A percentile compares a stretch with the other conserved stretches of the same genome.
phyloP scores from a whole-genome alignment of 2,329 filamentous ascomycete species.

The Cryphonectria naterciae region DNA sequence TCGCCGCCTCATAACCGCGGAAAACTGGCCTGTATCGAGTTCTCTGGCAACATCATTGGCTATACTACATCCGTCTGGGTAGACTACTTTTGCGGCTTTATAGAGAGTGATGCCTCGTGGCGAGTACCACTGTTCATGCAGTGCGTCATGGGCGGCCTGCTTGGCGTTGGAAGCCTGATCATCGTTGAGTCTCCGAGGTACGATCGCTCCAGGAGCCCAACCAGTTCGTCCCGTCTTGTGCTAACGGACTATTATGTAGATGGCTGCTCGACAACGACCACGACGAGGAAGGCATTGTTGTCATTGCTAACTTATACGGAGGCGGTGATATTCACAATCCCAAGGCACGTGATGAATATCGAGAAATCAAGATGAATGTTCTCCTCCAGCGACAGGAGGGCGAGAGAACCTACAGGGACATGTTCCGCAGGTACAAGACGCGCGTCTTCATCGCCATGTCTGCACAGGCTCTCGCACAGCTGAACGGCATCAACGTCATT shows the following conservation, averaged over 20 bases:
- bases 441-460: constrained; percentile 99
- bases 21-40: constrained; percentile 96
- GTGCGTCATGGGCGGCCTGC: constrained; percentile 87
- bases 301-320: constrained; percentile 96
- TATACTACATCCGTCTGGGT: constrained; percentile 98
- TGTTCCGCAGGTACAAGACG: constrained; percentile 91
- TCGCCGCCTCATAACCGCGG: constrained; percentile 95
- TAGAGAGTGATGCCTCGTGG: constrained; percentile 85
- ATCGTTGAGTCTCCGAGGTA: constrained; percentile 97
- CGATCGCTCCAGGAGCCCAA: constrained; percentile 30
- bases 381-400: constrained; percentile 92
- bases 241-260: constrained; percentile 52
- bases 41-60: constrained; percentile 94
- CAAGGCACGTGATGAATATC: constrained; percentile 92
- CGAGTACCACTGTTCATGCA: constrained; percentile 88
- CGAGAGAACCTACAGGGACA: constrained; percentile 86
- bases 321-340: constrained; percentile 92
- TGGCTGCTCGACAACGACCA: constrained; percentile 98
- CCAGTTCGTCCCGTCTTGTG: constrained; percentile 15
- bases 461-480: constrained; percentile 89
- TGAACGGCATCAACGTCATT: constrained; percentile 99
- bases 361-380: constrained; percentile 98
- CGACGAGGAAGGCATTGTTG: constrained; percentile 96
- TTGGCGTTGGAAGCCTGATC: constrained; percentile 83
- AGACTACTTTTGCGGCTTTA: constrained; percentile 94